phyloP scores from a whole-genome alignment of 495 filamentous ascomycete species.

The Penicillium roqueforti region DNA sequence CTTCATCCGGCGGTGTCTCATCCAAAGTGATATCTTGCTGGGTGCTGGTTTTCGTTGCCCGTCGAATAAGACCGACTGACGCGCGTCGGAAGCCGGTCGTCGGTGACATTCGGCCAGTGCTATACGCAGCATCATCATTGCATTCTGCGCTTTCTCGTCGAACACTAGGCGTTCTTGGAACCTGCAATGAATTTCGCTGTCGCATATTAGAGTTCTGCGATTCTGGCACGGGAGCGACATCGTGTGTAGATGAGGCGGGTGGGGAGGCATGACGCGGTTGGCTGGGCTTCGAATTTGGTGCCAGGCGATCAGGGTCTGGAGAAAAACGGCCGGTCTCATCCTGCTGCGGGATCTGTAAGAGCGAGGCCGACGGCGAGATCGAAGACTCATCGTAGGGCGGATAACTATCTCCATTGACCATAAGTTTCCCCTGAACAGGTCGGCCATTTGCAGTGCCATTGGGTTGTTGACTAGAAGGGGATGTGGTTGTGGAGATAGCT shows the following conservation, averaged over 20 bases:
- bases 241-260: slow-evolving; percentile 50
- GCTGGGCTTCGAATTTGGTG: slow-evolving; percentile 33
- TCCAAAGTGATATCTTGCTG: slow-evolving; percentile 80
- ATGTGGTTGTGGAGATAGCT: slow-evolving; percentile 28
- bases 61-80: slow-evolving; percentile 76
- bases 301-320: slow-evolving; percentile 39
- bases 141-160: slow-evolving; percentile 53
- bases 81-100: slow-evolving; percentile 62
- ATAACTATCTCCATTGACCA: slow-evolving; percentile 39
- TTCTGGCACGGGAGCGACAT: slow-evolving; percentile 40
- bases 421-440: slow-evolving; percentile 32
- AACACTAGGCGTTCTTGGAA: slow-evolving; percentile 57
- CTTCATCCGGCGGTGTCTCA: slow-evolving; percentile 80
- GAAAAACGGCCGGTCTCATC: slow-evolving; percentile 38
- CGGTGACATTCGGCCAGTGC: slow-evolving; percentile 82
- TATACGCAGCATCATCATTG: slow-evolving; percentile 59
- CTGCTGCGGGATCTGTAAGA: slow-evolving; percentile 33
- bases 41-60: slow-evolving; percentile 70
- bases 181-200: slow-evolving; percentile 88
- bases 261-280: slow-evolving; percentile 75
- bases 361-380: slow-evolving; percentile 26
- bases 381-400: slow-evolving; percentile 35
- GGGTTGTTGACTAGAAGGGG: slow-evolving; percentile 28
- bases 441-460: slow-evolving; percentile 33
- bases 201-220: slow-evolving; percentile 51